Conservation (phyloP, 768 basidiomycete species). For the Panellus pusillus region DNA sequence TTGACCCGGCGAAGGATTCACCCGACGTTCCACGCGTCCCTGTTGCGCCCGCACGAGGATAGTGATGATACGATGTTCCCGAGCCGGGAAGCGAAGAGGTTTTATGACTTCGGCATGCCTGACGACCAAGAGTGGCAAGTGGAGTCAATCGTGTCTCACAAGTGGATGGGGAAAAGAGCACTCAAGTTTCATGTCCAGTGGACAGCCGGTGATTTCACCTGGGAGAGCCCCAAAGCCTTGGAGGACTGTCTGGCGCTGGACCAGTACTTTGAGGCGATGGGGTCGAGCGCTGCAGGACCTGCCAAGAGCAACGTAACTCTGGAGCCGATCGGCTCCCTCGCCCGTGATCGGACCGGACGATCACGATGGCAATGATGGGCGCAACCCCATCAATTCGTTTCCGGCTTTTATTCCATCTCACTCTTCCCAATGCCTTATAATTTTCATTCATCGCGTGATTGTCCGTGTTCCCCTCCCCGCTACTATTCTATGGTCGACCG, state of each 20-base stretch:
- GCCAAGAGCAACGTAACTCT: not conserved
- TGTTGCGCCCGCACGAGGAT: constrained; percentile 27
- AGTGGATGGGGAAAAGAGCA: not conserved
- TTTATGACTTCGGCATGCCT: constrained; percentile 36
- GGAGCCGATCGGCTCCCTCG: no score
- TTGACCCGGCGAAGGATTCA: constrained; percentile 28
- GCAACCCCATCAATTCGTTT: not conserved
- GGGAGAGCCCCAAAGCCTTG: constrained; percentile 28
- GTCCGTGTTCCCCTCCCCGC: no score
- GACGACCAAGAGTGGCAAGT: constrained; percentile 39
- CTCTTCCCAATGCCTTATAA: no score
- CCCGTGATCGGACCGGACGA: no score
- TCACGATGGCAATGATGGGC: not conserved
- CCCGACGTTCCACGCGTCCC: constrained; percentile 34
- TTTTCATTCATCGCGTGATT: no score
- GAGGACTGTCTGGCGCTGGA: constrained; percentile 31
- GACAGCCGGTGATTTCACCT: constrained; percentile 33
- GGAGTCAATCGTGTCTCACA: constrained; percentile 28
- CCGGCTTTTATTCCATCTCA: no score
- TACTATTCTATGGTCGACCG: no score
- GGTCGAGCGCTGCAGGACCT: constrained; percentile 19
- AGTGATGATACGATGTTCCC: constrained; percentile 40
- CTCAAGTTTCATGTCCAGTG: constrained; percentile 32
- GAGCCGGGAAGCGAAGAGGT: constrained; percentile 22
- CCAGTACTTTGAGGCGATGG: constrained; percentile 29